Percentiles rank a stretch among this genome's conserved stretches.
Conservation (phyloP, 306 rosid species). For the Trifolium subterraneum region DNA sequence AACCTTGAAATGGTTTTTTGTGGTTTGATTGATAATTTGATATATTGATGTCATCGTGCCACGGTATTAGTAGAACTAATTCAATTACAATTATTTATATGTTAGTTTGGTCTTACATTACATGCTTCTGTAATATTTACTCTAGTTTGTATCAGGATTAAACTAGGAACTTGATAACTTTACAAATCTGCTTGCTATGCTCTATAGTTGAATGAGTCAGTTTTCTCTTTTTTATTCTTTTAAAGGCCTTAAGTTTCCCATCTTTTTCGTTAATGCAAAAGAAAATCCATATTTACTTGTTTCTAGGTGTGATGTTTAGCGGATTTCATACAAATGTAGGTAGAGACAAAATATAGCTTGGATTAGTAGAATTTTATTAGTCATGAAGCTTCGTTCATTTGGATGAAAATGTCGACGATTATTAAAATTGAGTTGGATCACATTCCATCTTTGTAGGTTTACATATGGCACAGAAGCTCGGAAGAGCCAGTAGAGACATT, state of each 20-base stretch:
- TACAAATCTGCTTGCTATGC: neutral
- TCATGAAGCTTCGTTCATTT: neutral
- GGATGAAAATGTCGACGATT: constrained; percentile 9
- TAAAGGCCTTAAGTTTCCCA: neutral
- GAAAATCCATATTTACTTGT: constrained; percentile 28
- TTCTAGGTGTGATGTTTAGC: constrained; percentile 13
- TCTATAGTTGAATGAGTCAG: neutral
- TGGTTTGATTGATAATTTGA: neutral
- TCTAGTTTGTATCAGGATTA: constrained; percentile 26
- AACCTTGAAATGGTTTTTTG: neutral
- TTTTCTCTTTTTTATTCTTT: neutral
- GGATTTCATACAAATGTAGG: neutral
- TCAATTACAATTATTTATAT: constrained; percentile 14
- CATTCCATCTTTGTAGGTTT: constrained; percentile 62
- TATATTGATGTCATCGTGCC: constrained; percentile 12
- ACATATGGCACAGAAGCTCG: constrained; percentile 85
- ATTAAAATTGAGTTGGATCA: constrained; percentile 24
- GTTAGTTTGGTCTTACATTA: neutral
- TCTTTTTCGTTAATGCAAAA: neutral
- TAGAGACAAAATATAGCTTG: constrained; percentile 1
- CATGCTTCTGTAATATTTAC: constrained; percentile 7
- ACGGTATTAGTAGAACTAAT: neutral
- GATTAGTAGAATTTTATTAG: constrained; percentile 28
- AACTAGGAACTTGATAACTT: constrained; percentile 22
- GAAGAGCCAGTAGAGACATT: constrained; percentile 75